Conservation (phyloP, 2,329 filamentous ascomycete genomes). For the Sporothrix humicola region DNA sequence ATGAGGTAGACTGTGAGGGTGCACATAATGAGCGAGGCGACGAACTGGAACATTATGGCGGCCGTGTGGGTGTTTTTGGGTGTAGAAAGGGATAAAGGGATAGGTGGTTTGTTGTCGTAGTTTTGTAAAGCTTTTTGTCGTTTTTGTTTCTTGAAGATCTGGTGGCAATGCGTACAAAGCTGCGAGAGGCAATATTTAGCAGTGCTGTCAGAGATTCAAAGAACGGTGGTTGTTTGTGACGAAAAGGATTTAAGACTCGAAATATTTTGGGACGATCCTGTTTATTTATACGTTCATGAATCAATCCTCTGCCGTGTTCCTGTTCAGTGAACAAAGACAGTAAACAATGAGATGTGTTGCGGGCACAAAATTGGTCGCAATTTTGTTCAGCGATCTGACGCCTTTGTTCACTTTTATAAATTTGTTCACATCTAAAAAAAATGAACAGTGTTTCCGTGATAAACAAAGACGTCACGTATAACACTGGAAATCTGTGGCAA, state of each 20-base stretch:
- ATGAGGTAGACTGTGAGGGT: conserved; percentile 15
- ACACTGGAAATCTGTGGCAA: background rate
- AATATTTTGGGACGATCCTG: background rate
- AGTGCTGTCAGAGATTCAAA: conserved; percentile 23
- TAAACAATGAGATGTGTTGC: background rate
- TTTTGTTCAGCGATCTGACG: background rate
- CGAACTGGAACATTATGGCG: conserved; percentile 2
- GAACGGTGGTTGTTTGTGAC: background rate
- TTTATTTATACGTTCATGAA: background rate
- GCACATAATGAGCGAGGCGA: background rate
- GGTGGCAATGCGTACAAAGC: conserved; percentile 1
- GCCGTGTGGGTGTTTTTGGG: background rate
- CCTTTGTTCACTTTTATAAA: background rate
- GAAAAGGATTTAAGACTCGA: no score
- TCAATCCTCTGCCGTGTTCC: background rate
- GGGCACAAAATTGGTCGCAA: background rate
- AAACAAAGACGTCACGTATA: no score
- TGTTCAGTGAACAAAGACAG: background rate
- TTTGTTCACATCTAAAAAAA: background rate
- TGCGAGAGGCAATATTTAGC: no score
- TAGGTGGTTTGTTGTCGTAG: background rate
- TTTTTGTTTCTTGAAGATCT: background rate
- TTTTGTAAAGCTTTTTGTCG: background rate
- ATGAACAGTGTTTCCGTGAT: background rate
- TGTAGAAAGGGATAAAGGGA: no score